Evolutionary conservation across 2,329 filamentous ascomycete genomes (phyloP).

Genomic region (Colletotrichum nymphaeae): DNA sequence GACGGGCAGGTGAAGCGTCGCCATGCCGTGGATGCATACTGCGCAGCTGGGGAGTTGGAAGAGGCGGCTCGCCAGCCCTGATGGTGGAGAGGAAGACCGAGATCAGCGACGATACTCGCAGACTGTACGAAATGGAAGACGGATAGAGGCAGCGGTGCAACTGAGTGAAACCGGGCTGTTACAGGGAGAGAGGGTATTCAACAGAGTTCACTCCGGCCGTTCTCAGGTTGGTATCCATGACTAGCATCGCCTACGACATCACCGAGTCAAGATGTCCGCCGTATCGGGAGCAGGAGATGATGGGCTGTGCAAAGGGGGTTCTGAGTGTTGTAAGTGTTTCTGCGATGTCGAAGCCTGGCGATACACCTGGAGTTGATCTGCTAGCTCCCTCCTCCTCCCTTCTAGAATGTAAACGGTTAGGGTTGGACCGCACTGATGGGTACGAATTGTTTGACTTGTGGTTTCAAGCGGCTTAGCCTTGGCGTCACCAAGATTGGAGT

Average conservation of each 20-base stretch:
- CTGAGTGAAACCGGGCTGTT: constrained; percentile 24
- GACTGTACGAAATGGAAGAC: neutral
- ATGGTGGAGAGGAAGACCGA: neutral
- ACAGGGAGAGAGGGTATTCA: neutral
- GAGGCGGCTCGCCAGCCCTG: neutral
- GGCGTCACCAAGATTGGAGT: constrained; percentile 23
- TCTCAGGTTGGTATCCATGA: constrained; percentile 8
- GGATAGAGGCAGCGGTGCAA: constrained; percentile 6
- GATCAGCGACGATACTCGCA: too few species aligned
- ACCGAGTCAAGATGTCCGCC: constrained; percentile 15
- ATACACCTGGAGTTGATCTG: neutral
- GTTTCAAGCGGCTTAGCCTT: constrained; percentile 20
- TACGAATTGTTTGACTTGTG: constrained; percentile 20
- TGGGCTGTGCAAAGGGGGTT: constrained; percentile 6
- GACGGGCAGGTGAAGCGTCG: constrained; percentile 19
- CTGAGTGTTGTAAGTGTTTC: neutral
- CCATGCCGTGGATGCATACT: neutral
- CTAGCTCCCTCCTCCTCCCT: neutral
- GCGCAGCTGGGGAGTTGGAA: neutral
- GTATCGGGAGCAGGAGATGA: neutral
- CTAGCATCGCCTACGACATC: constrained; percentile 1
- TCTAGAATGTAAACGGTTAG: neutral
- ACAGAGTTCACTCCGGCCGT: neutral
- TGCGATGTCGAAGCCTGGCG: neutral
- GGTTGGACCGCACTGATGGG: constrained; percentile 16